Percentiles rank a stretch among this genome's conserved stretches.
Evolutionary conservation across 495 filamentous ascomycete species (phyloP).

Genomic region (Cercophora sp.): DNA sequence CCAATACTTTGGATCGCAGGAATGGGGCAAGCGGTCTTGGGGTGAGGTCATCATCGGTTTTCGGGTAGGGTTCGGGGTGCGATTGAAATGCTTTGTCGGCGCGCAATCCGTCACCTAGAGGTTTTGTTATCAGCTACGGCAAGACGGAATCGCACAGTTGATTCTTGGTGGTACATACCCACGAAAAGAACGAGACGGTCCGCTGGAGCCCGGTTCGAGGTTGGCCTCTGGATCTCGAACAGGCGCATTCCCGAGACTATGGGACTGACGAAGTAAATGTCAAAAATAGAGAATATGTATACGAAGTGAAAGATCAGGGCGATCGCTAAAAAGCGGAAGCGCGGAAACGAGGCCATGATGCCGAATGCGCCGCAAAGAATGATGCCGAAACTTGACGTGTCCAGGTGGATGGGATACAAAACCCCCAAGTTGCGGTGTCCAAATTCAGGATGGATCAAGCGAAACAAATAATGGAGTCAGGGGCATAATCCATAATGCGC

Average conservation of each 20-base stretch:
- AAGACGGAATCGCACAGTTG: constrained; percentile 3
- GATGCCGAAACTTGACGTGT: too few species aligned
- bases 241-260: constrained; percentile 94
- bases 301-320: constrained; percentile 91
- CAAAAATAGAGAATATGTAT: constrained; percentile 96
- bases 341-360: constrained; percentile 73
- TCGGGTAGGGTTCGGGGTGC: constrained; percentile 81
- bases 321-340: constrained; percentile 83
- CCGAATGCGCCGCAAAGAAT: constrained; percentile 15
- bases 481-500: constrained; percentile 8
- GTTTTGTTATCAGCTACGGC: constrained; percentile 1
- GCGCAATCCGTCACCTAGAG: constrained; percentile 79
- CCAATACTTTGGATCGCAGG: constrained; percentile 79
- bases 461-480: constrained; percentile 3
- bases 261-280: constrained; percentile 98
- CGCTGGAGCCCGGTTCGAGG: constrained; percentile 67
- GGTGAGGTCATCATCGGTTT: constrained; percentile 50
- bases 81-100: constrained; percentile 98
- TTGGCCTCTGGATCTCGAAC: constrained; percentile 62
- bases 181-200: constrained; percentile 91
- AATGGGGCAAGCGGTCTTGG: constrained; percentile 86
- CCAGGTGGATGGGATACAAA: too few species aligned
- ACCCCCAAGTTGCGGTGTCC: too few species aligned
- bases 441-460: neutral
- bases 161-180: constrained; percentile 51